Percentiles rank a stretch among this genome's conserved stretches.
phyloP scores from a whole-genome alignment of 257 asterid genomes.

The Paraleonurus japonicus region DNA sequence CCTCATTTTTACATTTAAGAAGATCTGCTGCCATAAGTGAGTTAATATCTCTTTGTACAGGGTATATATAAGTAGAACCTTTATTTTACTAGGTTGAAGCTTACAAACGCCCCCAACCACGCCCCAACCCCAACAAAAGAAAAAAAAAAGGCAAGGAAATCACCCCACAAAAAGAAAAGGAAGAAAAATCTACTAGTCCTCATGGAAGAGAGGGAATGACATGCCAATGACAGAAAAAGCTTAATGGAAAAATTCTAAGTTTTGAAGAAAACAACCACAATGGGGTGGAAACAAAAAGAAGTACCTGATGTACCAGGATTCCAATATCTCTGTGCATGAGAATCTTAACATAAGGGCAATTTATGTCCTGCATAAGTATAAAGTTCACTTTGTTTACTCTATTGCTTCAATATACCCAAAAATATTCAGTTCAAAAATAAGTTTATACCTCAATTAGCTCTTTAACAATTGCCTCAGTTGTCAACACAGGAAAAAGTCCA shows the following conservation, averaged over 20 bases:
- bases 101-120: no score
- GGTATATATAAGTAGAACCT: background rate
- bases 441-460: conserved; percentile 76
- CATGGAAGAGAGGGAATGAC: background rate
- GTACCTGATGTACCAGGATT: conserved; percentile 72
- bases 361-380: conserved; percentile 55
- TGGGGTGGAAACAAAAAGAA: background rate
- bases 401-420: conserved; percentile 13
- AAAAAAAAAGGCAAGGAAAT: background rate
- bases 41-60: background rate
- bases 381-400: conserved; percentile 15
- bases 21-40: background rate
- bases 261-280: background rate
- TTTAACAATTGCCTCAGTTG: conserved; percentile 61
- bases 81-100: background rate
- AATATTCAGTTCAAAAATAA: conserved; percentile 11
- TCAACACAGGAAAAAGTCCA: conserved; percentile 69
- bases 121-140: no score
- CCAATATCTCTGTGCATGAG: conserved; percentile 70
- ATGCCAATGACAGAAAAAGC: background rate
- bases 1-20: background rate
- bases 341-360: conserved; percentile 63
- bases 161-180: background rate
- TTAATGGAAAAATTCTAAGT: background rate
- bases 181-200: background rate